phyloP scores from a whole-genome alignment of 352 stramenopile species.

The Phytopythium boreale region DNA sequence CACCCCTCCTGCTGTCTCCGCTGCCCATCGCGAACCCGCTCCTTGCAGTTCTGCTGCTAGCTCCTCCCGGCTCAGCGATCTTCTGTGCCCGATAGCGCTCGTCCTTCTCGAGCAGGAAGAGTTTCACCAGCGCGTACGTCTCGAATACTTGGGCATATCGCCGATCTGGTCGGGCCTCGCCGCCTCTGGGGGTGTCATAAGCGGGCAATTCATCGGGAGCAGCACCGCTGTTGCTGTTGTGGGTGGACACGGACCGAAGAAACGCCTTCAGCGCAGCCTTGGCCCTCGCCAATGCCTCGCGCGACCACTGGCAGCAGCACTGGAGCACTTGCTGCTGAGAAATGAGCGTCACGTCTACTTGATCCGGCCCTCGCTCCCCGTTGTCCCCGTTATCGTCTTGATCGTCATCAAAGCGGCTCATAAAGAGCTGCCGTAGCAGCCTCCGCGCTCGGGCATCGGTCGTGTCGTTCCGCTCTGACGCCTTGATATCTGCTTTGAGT shows the following conservation, averaged over 20 bases:
- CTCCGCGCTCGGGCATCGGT: not conserved
- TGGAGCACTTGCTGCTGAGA: slow-evolving; percentile 4
- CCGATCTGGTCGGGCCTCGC: not conserved
- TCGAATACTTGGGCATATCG: slow-evolving; percentile 16
- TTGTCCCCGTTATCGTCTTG: not conserved
- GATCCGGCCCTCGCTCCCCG: not conserved
- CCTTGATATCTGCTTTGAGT: not conserved
- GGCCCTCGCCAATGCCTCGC: slow-evolving; percentile 25
- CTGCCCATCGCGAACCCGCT: slow-evolving; percentile 7
- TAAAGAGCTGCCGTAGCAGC: not conserved
- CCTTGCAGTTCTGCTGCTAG: not conserved
- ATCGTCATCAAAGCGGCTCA: not conserved
- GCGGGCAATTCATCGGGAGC: not conserved
- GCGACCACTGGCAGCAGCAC: slow-evolving; percentile 22
- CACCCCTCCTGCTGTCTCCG: slow-evolving; percentile 2
- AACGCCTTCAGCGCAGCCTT: slow-evolving; percentile 32
- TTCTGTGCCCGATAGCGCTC: slow-evolving; percentile 9
- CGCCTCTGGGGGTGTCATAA: no score
- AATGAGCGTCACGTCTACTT: not conserved
- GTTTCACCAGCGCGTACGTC: slow-evolving; percentile 53
- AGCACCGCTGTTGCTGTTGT: not conserved
- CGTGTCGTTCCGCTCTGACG: not conserved
- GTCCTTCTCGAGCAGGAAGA: slow-evolving; percentile 43
- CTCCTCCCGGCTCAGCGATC: not conserved
- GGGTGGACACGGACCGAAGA: slow-evolving; percentile 10